Percentiles rank a stretch among this genome's conserved stretches.
Evolutionary conservation across 768 basidiomycete species (phyloP).

Genomic region (Phanerochaete carnosa): DNA sequence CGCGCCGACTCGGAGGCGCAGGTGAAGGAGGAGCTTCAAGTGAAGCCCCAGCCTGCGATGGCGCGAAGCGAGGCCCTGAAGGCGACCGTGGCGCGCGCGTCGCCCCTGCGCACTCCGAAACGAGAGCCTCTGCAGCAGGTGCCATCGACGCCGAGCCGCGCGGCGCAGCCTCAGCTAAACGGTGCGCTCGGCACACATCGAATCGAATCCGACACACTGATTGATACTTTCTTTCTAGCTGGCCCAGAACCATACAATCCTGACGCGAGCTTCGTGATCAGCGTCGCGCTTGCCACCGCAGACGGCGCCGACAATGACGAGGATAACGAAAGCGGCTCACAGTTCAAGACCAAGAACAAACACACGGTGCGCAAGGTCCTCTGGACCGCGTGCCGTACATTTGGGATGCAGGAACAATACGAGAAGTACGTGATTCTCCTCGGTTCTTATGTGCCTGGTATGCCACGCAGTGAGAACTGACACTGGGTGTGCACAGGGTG

Average conservation of each 20-base stretch:
- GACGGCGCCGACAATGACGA: background rate
- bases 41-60: background rate
- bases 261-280: no score
- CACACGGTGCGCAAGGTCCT: slow-evolving; percentile 41
- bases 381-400: slow-evolving; percentile 37
- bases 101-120: background rate
- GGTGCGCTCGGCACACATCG: no score
- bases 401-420: slow-evolving; percentile 27
- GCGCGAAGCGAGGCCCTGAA: background rate
- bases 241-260: no score
- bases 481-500: background rate
- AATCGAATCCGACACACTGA: no score
- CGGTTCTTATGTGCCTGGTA: background rate
- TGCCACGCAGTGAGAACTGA: no score
- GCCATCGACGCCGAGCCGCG: background rate
- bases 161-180: background rate
- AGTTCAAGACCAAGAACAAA: slow-evolving; percentile 43
- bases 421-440: background rate
- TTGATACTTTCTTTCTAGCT: no score
- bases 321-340: background rate
- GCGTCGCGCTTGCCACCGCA: background rate
- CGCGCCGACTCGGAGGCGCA: background rate
- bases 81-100: background rate
- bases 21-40: background rate
- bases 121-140: background rate